Base-by-base conservation (phyloP, 2,329 filamentous ascomycete genomes). In the Onygenales sp. region DNA sequence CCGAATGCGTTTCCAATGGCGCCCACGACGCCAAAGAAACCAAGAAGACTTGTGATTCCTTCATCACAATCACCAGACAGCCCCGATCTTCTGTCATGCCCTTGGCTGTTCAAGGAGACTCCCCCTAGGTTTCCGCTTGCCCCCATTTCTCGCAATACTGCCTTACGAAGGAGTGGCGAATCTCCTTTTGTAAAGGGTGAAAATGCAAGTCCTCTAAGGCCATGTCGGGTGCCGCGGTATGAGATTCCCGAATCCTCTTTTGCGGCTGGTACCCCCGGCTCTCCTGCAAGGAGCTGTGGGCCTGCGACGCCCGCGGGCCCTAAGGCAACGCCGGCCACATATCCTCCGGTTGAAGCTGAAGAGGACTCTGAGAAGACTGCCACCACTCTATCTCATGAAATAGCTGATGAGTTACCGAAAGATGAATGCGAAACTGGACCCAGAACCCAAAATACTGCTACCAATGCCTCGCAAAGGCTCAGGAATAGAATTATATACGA, bases 1-100 rank as follows among this genome's bases (percentile, higher is more conserved):
- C 17, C 11, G 42, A 48, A 27, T 27, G 21, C 21, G 21, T 27
- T 35, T 44, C 35, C 31, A 14, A 17, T 41, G 31, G 41, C 35
- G 10, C 67, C 66, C 35, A 52, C 59, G 6, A 73, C 70, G 1
- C 70, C 70, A 5, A 61, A 58, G 43, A 72, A 69, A 55, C 50
- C 50, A 35, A 57, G 54, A 14, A 65, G 55, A 45, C 55, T 62
- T 7, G 69, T 71, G 51, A 66, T 73, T 52, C 71, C 69, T 5
- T 73, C 71, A 3, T 73, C 70, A 6, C 71, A 73, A 42, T 72
- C 71, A 7, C 71, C 71, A 1, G 70, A 73, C 58, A 72, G 70
- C 44, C 69, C 70, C 17, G 67, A 66, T 2, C 45, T 72, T 11
- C 62, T 63, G 9, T 65, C 35, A 64, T 68, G 44, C 66, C 69